A percentile compares a stretch with the other conserved stretches of the same genome.
Evolutionary conservation across 768 basidiomycete species (phyloP).

Genomic region (Myochromella boudieri): DNA sequence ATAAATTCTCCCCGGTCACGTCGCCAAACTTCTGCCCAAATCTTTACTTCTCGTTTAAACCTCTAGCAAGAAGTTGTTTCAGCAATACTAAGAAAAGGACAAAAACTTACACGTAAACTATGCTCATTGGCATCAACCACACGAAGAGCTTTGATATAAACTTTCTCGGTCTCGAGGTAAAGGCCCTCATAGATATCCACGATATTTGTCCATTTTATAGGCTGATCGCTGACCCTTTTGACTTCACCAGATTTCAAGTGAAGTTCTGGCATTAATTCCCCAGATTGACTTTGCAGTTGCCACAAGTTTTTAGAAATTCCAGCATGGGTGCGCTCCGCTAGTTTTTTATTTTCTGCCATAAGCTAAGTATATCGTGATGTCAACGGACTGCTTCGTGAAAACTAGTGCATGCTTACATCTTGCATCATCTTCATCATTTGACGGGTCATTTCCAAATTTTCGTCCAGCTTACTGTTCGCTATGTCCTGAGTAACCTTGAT

Average conservation of each 20-base stretch:
- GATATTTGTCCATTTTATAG: conserved; percentile 49
- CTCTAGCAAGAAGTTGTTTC: conserved; percentile 31
- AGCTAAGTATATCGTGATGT: conserved; percentile 22
- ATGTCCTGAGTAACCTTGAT: conserved; percentile 40
- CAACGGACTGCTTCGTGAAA: not conserved
- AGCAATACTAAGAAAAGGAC: not conserved
- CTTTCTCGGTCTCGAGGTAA: conserved; percentile 53
- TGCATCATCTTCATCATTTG: conserved; percentile 53
- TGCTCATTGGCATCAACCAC: conserved; percentile 48
- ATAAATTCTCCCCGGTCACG: conserved; percentile 50
- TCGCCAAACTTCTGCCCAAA: conserved; percentile 56
- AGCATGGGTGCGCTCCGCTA: conserved; percentile 34
- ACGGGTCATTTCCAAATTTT: conserved; percentile 29
- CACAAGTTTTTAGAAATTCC: conserved; percentile 52
- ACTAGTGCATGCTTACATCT: conserved; percentile 28
- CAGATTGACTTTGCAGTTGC: conserved; percentile 44
- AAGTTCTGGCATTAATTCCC: conserved; percentile 47
- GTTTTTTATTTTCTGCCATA: conserved; percentile 30
- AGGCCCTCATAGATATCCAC: conserved; percentile 58
- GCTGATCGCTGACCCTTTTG: conserved; percentile 43
- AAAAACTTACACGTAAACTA: conserved; percentile 38
- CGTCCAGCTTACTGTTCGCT: conserved; percentile 28
- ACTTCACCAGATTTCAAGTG: conserved; percentile 56
- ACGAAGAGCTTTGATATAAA: conserved; percentile 56
- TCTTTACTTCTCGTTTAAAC: conserved; percentile 51